Base-by-base conservation (phyloP, 352 stramenopile species). In the Elongisporangium senticosum region DNA sequence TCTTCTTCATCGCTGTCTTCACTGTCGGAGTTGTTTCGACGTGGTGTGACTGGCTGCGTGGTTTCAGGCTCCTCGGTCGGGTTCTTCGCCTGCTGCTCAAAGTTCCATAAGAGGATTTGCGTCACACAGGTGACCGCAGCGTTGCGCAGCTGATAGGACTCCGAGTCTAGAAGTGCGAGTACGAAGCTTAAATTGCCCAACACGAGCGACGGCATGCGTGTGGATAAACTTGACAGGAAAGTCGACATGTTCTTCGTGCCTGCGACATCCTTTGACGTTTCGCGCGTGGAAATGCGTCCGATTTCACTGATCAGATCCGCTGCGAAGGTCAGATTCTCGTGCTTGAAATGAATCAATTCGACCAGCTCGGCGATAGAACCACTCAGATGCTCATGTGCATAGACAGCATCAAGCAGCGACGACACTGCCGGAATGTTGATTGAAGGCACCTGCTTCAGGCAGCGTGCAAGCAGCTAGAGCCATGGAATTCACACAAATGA, bases 111-210 rank as follows among this genome's bases (percentile, higher is more conserved):
- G 37, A 93, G 59, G 23, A 93, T 93, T 28, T 89, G 73, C 10
- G 74, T 79, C 20, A 91, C 77, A 48, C 77, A 89, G n/a, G 81
- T 87, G 19, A 89, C 81, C 4, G 76, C 80, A 50, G 81, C 79
- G 39, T 91, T 93, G 4, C 84, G 71, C 3, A 91, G 63, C 47
- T 88, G 79, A 56, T 93, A 93, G 7, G 76, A 82, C 64, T 93
- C 84, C 3, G 79, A 85, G 53, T 90, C 80, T 8, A 90, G 67
- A 14, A 93, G 74, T 5, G 76, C 79, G 28, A 93, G 62, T 37
- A 93, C 76, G 26, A 93, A 90, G 10, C 75, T 86, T 51, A 91
- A 61, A 56, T 93, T 91, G 8, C 78, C 79, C 56, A 89, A 82
- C 51, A 91, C 83, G 50, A 90, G 63, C 20, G 75, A 75, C 5